Evolutionary conservation across 306 rosid genomes (phyloP).

Genomic region (Luffa aegyptiaca): DNA sequence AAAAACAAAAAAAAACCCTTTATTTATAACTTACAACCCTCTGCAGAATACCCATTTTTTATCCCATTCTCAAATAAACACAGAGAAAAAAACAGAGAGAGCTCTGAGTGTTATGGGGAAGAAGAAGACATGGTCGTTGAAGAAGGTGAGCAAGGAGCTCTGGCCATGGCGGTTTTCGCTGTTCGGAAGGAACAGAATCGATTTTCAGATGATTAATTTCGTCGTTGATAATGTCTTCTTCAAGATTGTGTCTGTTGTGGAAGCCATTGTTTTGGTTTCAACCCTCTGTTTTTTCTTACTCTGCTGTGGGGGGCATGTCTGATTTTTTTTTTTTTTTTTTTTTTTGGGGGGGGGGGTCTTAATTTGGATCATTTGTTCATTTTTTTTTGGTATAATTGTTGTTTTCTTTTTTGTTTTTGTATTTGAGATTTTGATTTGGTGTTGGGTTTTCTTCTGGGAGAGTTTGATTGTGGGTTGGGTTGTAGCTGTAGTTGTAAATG

Average conservation of each 20-base stretch:
- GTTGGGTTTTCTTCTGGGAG: no score
- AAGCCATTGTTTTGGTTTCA: constrained; percentile 42
- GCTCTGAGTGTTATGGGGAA: neutral
- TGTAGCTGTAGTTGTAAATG: neutral
- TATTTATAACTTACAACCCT: neutral
- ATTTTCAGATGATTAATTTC: constrained; percentile 24
- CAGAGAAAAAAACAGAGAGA: neutral
- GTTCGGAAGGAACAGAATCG: constrained; percentile 28
- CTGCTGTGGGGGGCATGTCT: constrained; percentile 51
- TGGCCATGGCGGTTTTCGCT: constrained; percentile 27
- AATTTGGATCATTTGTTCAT: neutral
- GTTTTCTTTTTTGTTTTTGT: neutral
- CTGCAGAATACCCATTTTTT: neutral
- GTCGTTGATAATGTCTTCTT: constrained; percentile 37
- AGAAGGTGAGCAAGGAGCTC: constrained; percentile 36
- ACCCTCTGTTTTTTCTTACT: constrained; percentile 56
- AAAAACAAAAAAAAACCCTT: neutral
- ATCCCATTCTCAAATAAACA: neutral
- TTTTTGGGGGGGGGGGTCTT: neutral
- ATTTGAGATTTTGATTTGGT: neutral
- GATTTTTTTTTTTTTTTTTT: neutral
- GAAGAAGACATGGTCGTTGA: constrained; percentile 31
- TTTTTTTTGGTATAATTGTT: neutral
- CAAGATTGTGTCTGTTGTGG: constrained; percentile 37
- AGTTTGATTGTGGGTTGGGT: neutral